Percentiles rank a stretch among this genome's conserved stretches.
phyloP scores from a whole-genome alignment of 345 rosid genomes.

The Tarenaya hassleriana region DNA sequence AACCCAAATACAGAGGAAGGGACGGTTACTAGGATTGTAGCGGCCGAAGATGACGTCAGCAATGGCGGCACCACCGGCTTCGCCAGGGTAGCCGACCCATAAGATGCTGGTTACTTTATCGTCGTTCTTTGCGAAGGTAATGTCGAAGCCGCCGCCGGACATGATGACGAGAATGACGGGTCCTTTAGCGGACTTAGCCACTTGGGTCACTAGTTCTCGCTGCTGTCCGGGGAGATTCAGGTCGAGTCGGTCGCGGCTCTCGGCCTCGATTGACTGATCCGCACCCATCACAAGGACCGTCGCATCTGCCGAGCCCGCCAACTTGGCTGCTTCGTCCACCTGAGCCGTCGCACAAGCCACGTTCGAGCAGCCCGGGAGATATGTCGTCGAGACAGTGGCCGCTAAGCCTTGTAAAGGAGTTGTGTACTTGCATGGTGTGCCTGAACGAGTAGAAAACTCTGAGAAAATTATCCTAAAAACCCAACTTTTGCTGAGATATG shows the following conservation, averaged over 20 bases:
- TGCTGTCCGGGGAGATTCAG: slow-evolving; percentile 80
- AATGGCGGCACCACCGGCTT: slow-evolving; percentile 91
- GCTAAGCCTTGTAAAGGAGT: slow-evolving; percentile 78
- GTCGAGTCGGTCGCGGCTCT: slow-evolving; percentile 56
- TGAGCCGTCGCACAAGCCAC: slow-evolving; percentile 62
- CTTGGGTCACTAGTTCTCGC: slow-evolving; percentile 46
- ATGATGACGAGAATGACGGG: slow-evolving; percentile 85
- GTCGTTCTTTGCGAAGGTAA: slow-evolving; percentile 59
- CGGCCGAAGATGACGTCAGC: slow-evolving; percentile 74
- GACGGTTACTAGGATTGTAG: slow-evolving; percentile 69
- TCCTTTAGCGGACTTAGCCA: slow-evolving; percentile 66
- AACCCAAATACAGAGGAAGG: background rate
- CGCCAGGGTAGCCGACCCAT: slow-evolving; percentile 95
- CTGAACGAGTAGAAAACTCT: too few species aligned
- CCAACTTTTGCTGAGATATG: too few species aligned
- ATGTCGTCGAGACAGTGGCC: slow-evolving; percentile 45
- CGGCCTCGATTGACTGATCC: slow-evolving; percentile 70
- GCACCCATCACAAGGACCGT: slow-evolving; percentile 73
- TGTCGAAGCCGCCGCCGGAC: slow-evolving; percentile 92
- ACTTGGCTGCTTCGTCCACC: slow-evolving; percentile 46
- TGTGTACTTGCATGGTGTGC: slow-evolving; percentile 87
- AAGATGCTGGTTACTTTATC: slow-evolving; percentile 60
- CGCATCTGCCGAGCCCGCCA: slow-evolving; percentile 62
- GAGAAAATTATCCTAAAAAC: too few species aligned
- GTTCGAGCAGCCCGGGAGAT: slow-evolving; percentile 60